Percentiles rank a stretch among this genome's conserved stretches.
These are phyloP conservation scores for Pestalotiopsis sp. DNA, from an alignment of 2,329 filamentous ascomycete genomes.

Conservation along the genomic window DNA sequence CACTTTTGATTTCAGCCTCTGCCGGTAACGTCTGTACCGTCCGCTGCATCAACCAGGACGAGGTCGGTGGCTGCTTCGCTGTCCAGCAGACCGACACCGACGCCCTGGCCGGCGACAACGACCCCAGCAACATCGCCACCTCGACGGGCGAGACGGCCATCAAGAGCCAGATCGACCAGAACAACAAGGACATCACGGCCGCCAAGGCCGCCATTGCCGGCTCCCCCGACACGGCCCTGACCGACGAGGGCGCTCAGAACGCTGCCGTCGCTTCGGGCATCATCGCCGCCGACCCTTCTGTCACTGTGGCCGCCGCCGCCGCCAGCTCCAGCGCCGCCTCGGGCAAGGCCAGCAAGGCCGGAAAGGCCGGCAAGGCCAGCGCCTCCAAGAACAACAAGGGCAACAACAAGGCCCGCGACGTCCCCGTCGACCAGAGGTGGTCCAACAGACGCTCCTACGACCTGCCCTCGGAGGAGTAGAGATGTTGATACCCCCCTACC, in stretches of 20 bases:
- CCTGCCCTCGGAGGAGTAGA: neutral
- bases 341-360: neutral
- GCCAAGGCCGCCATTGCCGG: slow-evolving; percentile 42
- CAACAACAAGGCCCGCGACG: neutral
- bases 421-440: neutral
- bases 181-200: slow-evolving; percentile 42
- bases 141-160: slow-evolving; percentile 41
- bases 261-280: slow-evolving; percentile 16
- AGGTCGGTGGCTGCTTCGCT: slow-evolving; percentile 42
- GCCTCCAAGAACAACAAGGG: neutral
- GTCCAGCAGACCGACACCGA: slow-evolving; percentile 43
- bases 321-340: neutral
- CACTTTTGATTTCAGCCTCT: slow-evolving; percentile 28
- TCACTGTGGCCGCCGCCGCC: neutral
- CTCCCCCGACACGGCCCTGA: slow-evolving; percentile 28
- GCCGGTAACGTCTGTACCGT: slow-evolving; percentile 46
- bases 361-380: neutral
- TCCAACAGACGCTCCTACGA: neutral
- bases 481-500: neutral
- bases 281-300: slow-evolving; percentile 13
- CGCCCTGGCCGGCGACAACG: slow-evolving; percentile 27
- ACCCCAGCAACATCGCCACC: slow-evolving; percentile 36
- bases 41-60: slow-evolving; percentile 40
- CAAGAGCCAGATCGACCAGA: slow-evolving; percentile 41
- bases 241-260: neutral